Base-by-base conservation (phyloP, 192 early-diverging fungal genomes). In the Rhizophagus prolifer region DNA sequence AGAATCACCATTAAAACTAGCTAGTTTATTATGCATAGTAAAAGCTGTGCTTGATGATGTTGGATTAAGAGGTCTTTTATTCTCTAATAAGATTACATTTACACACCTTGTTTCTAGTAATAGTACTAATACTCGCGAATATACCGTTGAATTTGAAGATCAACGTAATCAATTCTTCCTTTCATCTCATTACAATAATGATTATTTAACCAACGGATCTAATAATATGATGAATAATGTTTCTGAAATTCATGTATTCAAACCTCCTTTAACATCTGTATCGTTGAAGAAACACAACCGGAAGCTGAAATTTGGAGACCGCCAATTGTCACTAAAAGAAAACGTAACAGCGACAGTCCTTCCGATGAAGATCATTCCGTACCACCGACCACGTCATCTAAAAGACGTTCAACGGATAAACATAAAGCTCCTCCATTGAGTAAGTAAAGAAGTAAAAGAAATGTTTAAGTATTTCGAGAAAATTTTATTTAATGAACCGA, bases 381-480 rank as follows among this genome's bases (percentile, higher is more conserved):
- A 25, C 63, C 64, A n/a, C 74, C 1, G 26, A 64, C 2, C 21
- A 36, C 47, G 1, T 54, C 74, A 12, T 26, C 46, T 7, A 76
- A 76, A 66, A 76, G 63, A 54, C 60, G 74, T 21, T 25, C 74
- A 19, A 38, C 74, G 34, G 74, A 76, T 28, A 76, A 76, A 58
- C 74, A 76, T 47, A 76, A 76, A 36, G 74, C 74, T 36, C 74
- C 74, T 16, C 74, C 74, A 21, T 31, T 76, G 26, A 76, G 74
- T 76, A 54, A 76, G 74, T 66, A 26, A 54, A 50, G 23, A 50
- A 54, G 7, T 50, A 13, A 26, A 58, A 28, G 23, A 30, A 14
- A 58, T 4, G 50, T 54, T 54, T 6, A 54, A 0, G 6, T 21
- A 13, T 16, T 0, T 58, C 5, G 19, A 13, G 4, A 26, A 12